phyloP scores from a whole-genome alignment of 140 eudicot species.

The Eryngium alpinum region DNA sequence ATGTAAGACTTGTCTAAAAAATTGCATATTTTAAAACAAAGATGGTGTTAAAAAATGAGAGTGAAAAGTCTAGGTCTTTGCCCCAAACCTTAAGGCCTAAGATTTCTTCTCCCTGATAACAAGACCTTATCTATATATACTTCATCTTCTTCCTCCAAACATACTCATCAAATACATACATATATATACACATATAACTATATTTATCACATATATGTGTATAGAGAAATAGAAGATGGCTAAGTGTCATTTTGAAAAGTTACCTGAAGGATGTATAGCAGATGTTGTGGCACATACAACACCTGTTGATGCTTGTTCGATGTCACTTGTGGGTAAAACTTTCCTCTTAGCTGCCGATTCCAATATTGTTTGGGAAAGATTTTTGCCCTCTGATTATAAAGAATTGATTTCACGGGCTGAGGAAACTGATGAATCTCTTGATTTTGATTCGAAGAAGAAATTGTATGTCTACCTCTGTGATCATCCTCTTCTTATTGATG shows the following conservation, averaged over 20 bases:
- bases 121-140: not conserved
- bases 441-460: slow-evolving; percentile 33
- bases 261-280: slow-evolving; percentile 60
- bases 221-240: not conserved
- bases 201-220: not conserved
- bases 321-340: slow-evolving; percentile 34
- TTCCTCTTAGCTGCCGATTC: slow-evolving; percentile 62
- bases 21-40: too few species aligned
- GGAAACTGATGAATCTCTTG: not conserved
- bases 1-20: too few species aligned
- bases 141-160: not conserved
- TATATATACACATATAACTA: not conserved
- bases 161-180: not conserved
- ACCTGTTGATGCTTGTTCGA: slow-evolving; percentile 53
- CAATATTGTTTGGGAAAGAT: slow-evolving; percentile 60
- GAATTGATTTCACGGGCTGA: slow-evolving; percentile 25
- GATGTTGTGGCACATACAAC: slow-evolving; percentile 40
- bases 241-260: slow-evolving; percentile 21
- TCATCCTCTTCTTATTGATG: slow-evolving; percentile 46
- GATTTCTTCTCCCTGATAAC: not conserved
- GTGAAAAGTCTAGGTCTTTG: too few species aligned
- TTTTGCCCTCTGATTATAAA: slow-evolving; percentile 45
- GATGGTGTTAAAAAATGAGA: too few species aligned
- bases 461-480: slow-evolving; percentile 48
- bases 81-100: not conserved